These are phyloP conservation scores for Fraxinus pennsylvanica DNA, from an alignment of 257 asterid genomes.

Conservation along the genomic window DNA sequence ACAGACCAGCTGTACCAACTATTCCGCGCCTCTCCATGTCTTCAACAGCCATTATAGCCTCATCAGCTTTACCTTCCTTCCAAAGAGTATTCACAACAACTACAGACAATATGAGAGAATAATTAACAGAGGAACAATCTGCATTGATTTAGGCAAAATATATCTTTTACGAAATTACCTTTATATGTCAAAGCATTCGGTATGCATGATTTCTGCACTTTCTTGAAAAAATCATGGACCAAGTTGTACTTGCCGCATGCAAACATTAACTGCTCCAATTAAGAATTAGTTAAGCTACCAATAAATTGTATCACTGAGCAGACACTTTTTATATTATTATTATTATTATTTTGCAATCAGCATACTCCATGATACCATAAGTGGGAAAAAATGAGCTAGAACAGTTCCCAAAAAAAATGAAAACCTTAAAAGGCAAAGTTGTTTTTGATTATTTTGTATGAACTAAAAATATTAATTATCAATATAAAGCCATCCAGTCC, in stretches of 20 bases:
- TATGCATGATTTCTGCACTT: constrained; percentile 66
- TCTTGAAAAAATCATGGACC: constrained; percentile 91
- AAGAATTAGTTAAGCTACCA: constrained; percentile 19
- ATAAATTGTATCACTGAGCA: neutral
- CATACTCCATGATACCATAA: neutral
- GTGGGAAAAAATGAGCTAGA: neutral
- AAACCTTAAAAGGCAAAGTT: neutral
- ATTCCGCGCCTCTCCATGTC: constrained; percentile 92
- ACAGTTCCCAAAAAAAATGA: neutral
- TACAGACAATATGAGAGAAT: constrained; percentile 37
- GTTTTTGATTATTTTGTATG: neutral
- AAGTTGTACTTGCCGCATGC: constrained; percentile 77
- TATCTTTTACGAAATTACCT: constrained; percentile 45
- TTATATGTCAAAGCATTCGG: constrained; percentile 88
- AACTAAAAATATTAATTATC: neutral
- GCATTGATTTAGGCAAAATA: constrained; percentile 20
- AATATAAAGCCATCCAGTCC: neutral
- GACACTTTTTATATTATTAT: too few species aligned
- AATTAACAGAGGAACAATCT: constrained; percentile 14
- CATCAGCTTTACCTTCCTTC: constrained; percentile 79
- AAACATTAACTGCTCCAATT: constrained; percentile 75
- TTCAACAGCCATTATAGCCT: constrained; percentile 70
- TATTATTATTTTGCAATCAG: neutral
- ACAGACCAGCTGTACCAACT: constrained; percentile 82
- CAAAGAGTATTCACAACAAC: constrained; percentile 81